These are phyloP conservation scores for Globisporangium paddicum DNA, from an alignment of 352 stramenopile genomes.

Conservation along the genomic window DNA sequence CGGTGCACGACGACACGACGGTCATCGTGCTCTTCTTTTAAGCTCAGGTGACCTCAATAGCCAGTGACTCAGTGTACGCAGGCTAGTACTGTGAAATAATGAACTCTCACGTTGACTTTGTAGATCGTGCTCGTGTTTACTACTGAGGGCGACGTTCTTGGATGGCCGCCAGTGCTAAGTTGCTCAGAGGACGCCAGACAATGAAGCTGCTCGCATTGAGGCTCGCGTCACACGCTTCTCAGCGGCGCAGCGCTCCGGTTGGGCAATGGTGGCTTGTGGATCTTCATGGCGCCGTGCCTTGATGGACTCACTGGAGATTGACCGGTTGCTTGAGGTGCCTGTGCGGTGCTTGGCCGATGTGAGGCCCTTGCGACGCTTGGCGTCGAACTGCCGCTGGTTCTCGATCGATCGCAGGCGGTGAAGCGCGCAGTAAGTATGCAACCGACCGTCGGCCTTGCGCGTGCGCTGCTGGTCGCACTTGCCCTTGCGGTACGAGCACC, in stretches of 20 bases:
- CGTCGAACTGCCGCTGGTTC: slow-evolving; percentile 58
- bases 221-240: background rate
- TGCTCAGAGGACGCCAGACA: background rate
- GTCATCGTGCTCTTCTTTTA: slow-evolving; percentile 88
- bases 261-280: too few relatives aligned
- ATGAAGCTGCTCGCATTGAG: background rate
- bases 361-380: slow-evolving; percentile 28
- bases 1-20: slow-evolving; percentile 91
- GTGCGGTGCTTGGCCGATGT: background rate
- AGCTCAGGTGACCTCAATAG: too few relatives aligned
- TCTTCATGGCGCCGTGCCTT: too few relatives aligned
- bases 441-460: slow-evolving; percentile 55
- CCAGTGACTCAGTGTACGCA: too few relatives aligned
- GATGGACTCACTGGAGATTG: background rate
- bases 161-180: too few relatives aligned
- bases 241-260: too few relatives aligned
- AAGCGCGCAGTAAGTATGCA: slow-evolving; percentile 63
- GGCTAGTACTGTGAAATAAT: too few relatives aligned
- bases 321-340: background rate
- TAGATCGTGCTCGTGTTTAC: too few relatives aligned
- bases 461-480: slow-evolving; percentile 50
- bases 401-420: slow-evolving; percentile 50
- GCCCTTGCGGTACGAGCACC: slow-evolving; percentile 44
- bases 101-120: too few relatives aligned
- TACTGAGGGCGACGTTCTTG: too few relatives aligned